These are phyloP conservation scores for Penicillium salamii DNA, from an alignment of 495 filamentous ascomycete species.

Conservation along the genomic window DNA sequence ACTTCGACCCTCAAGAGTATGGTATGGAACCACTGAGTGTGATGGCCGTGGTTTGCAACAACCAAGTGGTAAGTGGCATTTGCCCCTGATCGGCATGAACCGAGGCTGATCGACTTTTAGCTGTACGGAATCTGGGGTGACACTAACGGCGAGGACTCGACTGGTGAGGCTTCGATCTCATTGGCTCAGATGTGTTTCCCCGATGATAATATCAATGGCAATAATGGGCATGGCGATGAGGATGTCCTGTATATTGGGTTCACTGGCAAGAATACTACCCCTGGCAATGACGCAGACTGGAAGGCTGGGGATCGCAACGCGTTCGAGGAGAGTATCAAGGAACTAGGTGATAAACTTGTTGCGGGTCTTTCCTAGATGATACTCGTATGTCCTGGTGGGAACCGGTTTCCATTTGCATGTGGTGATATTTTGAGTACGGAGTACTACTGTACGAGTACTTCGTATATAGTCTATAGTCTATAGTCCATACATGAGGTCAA, in stretches of 20 bases:
- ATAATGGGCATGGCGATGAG: slow-evolving; percentile 47
- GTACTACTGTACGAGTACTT: too few species aligned
- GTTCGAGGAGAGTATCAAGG: slow-evolving; percentile 50
- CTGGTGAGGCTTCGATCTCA: slow-evolving; percentile 57
- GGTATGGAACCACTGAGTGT: slow-evolving; percentile 59
- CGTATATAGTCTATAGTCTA: too few species aligned
- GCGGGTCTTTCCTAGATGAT: slow-evolving; percentile 7
- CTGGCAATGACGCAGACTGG: slow-evolving; percentile 51
- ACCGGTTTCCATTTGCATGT: too few species aligned
- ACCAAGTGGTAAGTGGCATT: slow-evolving; percentile 43
- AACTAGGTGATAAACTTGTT: slow-evolving; percentile 42
- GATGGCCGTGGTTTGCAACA: slow-evolving; percentile 61
- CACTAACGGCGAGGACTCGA: slow-evolving; percentile 52
- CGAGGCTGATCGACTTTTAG: slow-evolving; percentile 15
- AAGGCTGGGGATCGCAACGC: slow-evolving; percentile 33
- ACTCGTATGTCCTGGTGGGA: too few species aligned
- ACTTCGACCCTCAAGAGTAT: slow-evolving; percentile 50
- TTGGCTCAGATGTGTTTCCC: slow-evolving; percentile 58
- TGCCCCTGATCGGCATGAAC: not conserved
- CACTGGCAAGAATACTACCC: slow-evolving; percentile 44
- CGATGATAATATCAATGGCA: slow-evolving; percentile 37
- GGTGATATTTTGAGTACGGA: too few species aligned
- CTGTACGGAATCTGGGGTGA: slow-evolving; percentile 70
- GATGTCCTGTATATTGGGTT: slow-evolving; percentile 59
- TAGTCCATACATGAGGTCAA: too few species aligned